Conservation (phyloP, 2,329 filamentous ascomycete genomes). For the Cercospora sp. region DNA sequence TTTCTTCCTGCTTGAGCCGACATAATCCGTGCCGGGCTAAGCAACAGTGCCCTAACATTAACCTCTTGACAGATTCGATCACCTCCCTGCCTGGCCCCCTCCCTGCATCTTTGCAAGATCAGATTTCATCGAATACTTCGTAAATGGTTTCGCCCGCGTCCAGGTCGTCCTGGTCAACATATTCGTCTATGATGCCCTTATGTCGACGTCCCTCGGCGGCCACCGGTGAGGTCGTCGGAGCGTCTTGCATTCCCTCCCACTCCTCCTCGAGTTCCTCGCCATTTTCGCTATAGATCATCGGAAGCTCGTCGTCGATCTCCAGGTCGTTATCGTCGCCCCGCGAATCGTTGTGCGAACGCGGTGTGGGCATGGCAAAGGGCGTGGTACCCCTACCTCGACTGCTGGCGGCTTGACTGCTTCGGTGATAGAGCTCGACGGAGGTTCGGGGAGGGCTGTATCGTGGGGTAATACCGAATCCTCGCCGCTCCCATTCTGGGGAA, state of each 20-base stretch:
- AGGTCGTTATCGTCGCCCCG: conserved; percentile 37
- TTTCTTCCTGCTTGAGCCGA: conserved; percentile 1
- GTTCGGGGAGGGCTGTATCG: conserved; percentile 47
- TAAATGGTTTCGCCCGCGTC: conserved; percentile 25
- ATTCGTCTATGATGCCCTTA: conserved; percentile 26
- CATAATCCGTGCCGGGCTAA: background rate
- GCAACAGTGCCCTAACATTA: background rate
- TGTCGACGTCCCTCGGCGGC: conserved; percentile 17
- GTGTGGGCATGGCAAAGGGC: conserved; percentile 71
- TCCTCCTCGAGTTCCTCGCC: conserved; percentile 29
- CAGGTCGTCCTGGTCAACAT: conserved; percentile 21
- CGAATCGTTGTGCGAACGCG: conserved; percentile 57
- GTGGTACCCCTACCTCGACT: conserved; percentile 51
- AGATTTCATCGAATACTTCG: conserved; percentile 28
- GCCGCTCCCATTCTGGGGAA: conserved; percentile 51
- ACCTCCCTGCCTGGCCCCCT: background rate
- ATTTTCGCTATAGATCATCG: conserved; percentile 15
- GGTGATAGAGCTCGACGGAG: conserved; percentile 35
- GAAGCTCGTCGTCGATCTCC: conserved; percentile 21
- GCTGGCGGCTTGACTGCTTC: conserved; percentile 41
- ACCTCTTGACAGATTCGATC: background rate
- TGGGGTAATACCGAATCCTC: conserved; percentile 43
- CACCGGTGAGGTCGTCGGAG: conserved; percentile 13
- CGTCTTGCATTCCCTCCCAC: conserved; percentile 42
- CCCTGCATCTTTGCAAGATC: conserved; percentile 7